Evolutionary conservation across 345 rosid species (phyloP), one percentile per base, ranked within the genome.

Genomic region (Garcia nutans): DNA sequence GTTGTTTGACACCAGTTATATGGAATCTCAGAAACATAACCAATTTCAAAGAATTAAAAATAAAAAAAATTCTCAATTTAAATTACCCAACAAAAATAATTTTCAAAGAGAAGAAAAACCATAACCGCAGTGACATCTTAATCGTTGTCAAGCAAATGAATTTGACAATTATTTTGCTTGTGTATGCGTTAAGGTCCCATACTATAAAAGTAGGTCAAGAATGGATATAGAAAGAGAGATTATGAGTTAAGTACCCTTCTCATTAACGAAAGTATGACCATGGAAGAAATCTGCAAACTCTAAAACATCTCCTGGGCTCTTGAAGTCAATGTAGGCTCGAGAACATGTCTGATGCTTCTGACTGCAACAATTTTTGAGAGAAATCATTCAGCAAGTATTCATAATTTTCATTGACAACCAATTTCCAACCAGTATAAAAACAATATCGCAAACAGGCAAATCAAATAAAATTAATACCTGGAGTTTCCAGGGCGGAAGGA

Each of bases 221-320:
- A 41, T 23, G 47, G 70, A 62, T 58, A 41, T 23, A 55, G 70
- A 62, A 74, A 33, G 41, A 60, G 11, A 28, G 60, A 17, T 54
- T 17, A 17, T 16, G 49, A 20, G 49, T 23, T 26, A 60, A n/a
- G 44, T 87, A 89, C 97, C 97, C 77, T 90, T 92, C 71, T 92
- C 93, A 76, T 87, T 88, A 57, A 90, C 90, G 85, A 92, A 92
- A 19, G 82, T 82, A 84, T 90, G 97, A 11, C 91, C 93, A 69
- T 88, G 77, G 77, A 92, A 87, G 78, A 90, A 86, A 56, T 82
- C 86, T 76, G 97, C 88, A 66, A 92, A 92, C 84, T 90, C 90
- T 4, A 78, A 76, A 44, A 86, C 94, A 74, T 92, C 94, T 72
- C 80, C 93, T 20, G 93, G 87, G 28, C 79, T 83, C 80, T 85